Evolutionary conservation across 768 basidiomycete species (phyloP).

Genomic region (Lentinula detonsa): DNA sequence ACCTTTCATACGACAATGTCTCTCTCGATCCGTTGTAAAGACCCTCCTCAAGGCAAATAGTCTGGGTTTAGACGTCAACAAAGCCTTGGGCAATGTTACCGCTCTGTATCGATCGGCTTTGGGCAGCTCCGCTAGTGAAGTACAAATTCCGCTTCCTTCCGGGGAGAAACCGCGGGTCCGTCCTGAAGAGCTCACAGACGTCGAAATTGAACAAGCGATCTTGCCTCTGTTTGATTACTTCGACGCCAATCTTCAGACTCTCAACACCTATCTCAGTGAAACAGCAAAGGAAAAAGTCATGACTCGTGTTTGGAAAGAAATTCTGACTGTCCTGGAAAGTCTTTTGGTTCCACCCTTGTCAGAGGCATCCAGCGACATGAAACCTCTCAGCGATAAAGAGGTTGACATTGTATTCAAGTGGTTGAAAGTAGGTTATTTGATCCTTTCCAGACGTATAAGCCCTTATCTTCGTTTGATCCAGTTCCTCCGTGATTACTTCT

Average conservation of each 20-base stretch:
- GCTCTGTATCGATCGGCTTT: slow-evolving; percentile 79
- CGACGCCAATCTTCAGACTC: slow-evolving; percentile 84
- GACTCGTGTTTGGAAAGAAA: slow-evolving; percentile 94
- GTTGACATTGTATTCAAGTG: slow-evolving; percentile 99
- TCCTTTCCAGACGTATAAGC: neutral
- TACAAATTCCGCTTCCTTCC: slow-evolving; percentile 70
- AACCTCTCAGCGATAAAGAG: slow-evolving; percentile 89
- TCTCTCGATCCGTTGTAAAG: slow-evolving; percentile 74
- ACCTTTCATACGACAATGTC: slow-evolving; percentile 82
- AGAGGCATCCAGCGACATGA: slow-evolving; percentile 83
- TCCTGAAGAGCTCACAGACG: slow-evolving; percentile 81
- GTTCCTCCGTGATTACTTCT: slow-evolving; percentile 95
- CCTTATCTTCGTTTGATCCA: slow-evolving; percentile 21
- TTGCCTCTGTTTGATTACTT: slow-evolving; percentile 93
- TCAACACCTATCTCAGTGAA: slow-evolving; percentile 84
- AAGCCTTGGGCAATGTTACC: slow-evolving; percentile 76
- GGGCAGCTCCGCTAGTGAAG: slow-evolving; percentile 58
- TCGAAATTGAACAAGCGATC: slow-evolving; percentile 93
- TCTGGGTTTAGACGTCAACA: slow-evolving; percentile 77
- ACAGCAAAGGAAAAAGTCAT: slow-evolving; percentile 89
- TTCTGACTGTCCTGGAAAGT: slow-evolving; percentile 78
- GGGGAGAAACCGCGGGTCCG: slow-evolving; percentile 73
- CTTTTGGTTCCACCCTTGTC: slow-evolving; percentile 88
- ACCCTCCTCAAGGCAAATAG: slow-evolving; percentile 61
- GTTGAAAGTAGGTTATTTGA: slow-evolving; percentile 60